These are phyloP conservation scores for Cicer bijugum DNA, from an alignment of 306 rosid species.

Conservation along the genomic window DNA sequence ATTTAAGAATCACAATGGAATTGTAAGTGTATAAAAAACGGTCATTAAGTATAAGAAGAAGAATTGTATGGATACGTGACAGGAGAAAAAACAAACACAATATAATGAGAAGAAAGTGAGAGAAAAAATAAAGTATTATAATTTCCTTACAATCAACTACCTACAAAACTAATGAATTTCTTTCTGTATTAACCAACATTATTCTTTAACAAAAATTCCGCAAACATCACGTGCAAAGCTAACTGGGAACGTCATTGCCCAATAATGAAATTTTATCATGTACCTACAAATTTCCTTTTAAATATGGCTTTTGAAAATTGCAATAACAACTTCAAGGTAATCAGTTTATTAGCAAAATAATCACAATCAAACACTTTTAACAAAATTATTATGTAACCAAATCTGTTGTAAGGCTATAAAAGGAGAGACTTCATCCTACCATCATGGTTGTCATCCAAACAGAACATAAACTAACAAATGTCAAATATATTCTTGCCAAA, in stretches of 20 bases:
- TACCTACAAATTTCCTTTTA: background rate
- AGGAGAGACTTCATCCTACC: background rate
- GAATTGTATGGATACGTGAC: background rate
- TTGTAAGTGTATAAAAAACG: constrained; percentile 17
- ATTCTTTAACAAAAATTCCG: background rate
- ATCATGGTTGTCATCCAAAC: background rate
- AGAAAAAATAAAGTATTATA: background rate
- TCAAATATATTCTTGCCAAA: background rate
- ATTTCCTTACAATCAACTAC: constrained; percentile 5
- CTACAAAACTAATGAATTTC: background rate
- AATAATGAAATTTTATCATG: background rate
- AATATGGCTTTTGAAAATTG: background rate
- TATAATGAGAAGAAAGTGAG: constrained; percentile 3
- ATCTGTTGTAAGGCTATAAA: background rate
- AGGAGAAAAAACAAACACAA: background rate
- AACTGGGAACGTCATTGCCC: background rate
- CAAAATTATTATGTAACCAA: background rate
- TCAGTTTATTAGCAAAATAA: background rate
- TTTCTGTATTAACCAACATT: background rate
- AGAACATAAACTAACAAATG: constrained; percentile 6
- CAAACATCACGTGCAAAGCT: background rate
- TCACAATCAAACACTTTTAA: constrained; percentile 19
- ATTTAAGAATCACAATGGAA: constrained; percentile 45
- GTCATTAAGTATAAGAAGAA: background rate
- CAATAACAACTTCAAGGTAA: background rate